Conservation (phyloP, 805 yeast genomes). For the Schizosaccharomyces octosporus region DNA sequence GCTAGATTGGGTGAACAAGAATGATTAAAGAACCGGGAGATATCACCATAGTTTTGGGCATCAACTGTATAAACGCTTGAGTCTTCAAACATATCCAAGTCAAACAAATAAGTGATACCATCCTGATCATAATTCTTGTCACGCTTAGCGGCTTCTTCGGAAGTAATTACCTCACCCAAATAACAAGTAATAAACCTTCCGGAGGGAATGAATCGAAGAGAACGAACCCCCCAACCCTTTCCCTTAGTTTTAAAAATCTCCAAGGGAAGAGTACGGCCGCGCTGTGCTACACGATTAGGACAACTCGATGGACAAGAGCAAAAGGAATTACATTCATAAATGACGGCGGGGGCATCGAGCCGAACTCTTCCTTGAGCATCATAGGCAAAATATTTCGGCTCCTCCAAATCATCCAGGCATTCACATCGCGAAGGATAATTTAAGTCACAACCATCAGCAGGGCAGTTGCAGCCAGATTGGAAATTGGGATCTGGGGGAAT, state of each 20-base stretch:
- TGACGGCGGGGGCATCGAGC: slow-evolving; percentile 1
- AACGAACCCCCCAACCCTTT: slow-evolving; percentile 8
- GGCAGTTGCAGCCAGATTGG: neutral
- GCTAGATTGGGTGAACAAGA: slow-evolving; percentile 7
- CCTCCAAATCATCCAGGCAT: slow-evolving; percentile 1
- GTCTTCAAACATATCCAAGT: slow-evolving; percentile 4
- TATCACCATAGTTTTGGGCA: slow-evolving; percentile 4
- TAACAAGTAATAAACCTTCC: slow-evolving; percentile 6
- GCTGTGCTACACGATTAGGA: slow-evolving; percentile 6
- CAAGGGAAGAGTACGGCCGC: slow-evolving; percentile 5
- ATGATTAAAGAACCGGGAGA: slow-evolving; percentile 6
- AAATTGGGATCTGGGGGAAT: neutral
- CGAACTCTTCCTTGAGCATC: neutral
- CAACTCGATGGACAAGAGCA: slow-evolving; percentile 5
- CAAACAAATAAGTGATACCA: slow-evolving; percentile 3
- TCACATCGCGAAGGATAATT: neutral
- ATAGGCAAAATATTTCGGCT: slow-evolving; percentile 2
- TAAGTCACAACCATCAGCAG: neutral
- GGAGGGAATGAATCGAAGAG: slow-evolving; percentile 4
- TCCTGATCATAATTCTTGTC: slow-evolving; percentile 2
- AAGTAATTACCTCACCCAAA: slow-evolving; percentile 6
- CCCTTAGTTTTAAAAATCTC: slow-evolving; percentile 5
- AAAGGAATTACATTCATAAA: slow-evolving; percentile 5
- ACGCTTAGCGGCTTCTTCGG: slow-evolving; percentile 5
- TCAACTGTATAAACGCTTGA: slow-evolving; percentile 5